Base-by-base conservation (phyloP, 495 filamentous ascomycete species). In the Penicillium coprophilum region DNA sequence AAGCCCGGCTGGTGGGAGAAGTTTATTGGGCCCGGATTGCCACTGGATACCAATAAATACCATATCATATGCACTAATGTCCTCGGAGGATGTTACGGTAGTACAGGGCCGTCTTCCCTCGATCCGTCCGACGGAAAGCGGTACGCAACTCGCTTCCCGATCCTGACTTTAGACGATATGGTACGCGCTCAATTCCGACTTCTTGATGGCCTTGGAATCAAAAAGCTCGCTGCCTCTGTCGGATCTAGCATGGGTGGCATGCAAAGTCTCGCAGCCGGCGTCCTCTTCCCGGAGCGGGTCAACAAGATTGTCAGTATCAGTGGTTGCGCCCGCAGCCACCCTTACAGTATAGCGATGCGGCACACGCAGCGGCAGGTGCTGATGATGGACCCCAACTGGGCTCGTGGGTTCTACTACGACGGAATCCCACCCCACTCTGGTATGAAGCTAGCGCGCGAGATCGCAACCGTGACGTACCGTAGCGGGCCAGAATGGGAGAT, bases 1-100 rank as follows among this genome's bases (percentile, higher is more conserved):
- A 89, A 96, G 69, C 86, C 89, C 0, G 94, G 94, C 1, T 99
- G 94, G 94, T 99, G 94, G 94, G 95, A 99, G 76, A 96, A 89
- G 70, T 99, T 99, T 71, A 97, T 99, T 60, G 94, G 94, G 0
- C 89, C 95, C 0, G 92, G 90, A 0, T 79, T 81, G 30, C 86
- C 91, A 20, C 71, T 99, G 7, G 90, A 99, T 70, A 99, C 95
- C 2, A 71, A 93, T 64, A 93, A 90, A 65, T 96, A 95, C 74
- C 88, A 87, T 67, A 73, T 99, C 46, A 91, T 99, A 58, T 99
- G 94, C 72, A 97, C 95, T 9, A 99, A 99, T 69, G 91, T 97
- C 15, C 80, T 99, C 32, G 94, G 95, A 21, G 90, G 95, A 20
- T 99, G 94, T 75, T 99, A 93, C 71, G 95, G 95, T 36, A 95